These are phyloP conservation scores for Biscogniauxia marginata DNA, from an alignment of 2,329 filamentous ascomycete species.

Conservation along the genomic window DNA sequence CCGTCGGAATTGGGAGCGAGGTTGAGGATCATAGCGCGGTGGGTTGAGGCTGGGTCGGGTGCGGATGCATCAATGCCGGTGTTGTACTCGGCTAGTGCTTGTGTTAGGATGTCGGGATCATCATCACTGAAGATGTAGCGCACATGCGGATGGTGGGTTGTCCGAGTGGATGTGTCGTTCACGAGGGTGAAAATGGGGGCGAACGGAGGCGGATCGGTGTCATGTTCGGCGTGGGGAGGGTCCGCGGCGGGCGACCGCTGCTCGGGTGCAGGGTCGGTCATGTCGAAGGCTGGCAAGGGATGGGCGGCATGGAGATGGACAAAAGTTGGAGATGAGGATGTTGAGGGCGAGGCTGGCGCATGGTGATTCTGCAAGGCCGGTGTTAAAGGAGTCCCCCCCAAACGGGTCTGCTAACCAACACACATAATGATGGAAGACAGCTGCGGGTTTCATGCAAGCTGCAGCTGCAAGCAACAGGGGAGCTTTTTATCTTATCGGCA, in stretches of 20 bases:
- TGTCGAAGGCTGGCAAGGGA: slow-evolving; percentile 20
- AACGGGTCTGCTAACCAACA: slow-evolving; percentile 1
- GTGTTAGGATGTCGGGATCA: slow-evolving; percentile 73
- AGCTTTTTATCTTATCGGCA: slow-evolving; percentile 28
- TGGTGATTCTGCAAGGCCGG: slow-evolving; percentile 20
- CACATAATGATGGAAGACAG: slow-evolving; percentile 12
- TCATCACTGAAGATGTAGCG: slow-evolving; percentile 95
- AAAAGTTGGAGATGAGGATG: slow-evolving; percentile 11
- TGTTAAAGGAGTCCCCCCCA: slow-evolving; percentile 11
- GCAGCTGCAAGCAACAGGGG: slow-evolving; percentile 18
- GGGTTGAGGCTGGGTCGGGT: slow-evolving; percentile 26
- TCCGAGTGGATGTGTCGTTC: slow-evolving; percentile 69
- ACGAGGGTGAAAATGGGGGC: slow-evolving; percentile 84
- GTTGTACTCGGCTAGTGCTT: slow-evolving; percentile 54
- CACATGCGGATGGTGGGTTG: slow-evolving; percentile 79
- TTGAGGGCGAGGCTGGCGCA: slow-evolving; percentile 24
- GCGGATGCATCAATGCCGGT: slow-evolving; percentile 11
- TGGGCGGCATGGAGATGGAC: slow-evolving; percentile 19
- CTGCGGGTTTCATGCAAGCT: slow-evolving; percentile 16
- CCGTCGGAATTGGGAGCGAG: slow-evolving; percentile 43
- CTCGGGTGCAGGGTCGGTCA: slow-evolving; percentile 26
- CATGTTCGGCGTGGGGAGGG: slow-evolving; percentile 14
- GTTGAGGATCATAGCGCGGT: slow-evolving; percentile 57
- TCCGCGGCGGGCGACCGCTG: slow-evolving; percentile 18
- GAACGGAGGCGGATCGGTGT: slow-evolving; percentile 48